Conservation (phyloP, 805 yeast genomes). For the Ogataea degrootiae region DNA sequence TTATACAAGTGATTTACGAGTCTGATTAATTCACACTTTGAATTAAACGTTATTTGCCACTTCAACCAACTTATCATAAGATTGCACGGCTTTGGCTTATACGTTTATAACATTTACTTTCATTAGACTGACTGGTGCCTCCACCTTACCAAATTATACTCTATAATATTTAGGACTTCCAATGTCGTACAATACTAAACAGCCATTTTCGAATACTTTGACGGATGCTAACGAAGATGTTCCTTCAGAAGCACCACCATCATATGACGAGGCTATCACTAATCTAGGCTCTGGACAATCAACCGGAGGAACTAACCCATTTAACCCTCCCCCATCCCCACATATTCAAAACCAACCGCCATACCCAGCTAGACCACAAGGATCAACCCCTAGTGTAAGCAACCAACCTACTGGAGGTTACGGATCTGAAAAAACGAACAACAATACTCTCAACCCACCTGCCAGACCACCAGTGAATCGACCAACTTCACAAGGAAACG, state of each 20-base stretch:
- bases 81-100: no score
- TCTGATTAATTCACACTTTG: no score
- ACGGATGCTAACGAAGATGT: conserved; percentile 6
- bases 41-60: no score
- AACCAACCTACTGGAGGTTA: no score
- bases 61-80: no score
- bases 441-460: conserved; percentile 8
- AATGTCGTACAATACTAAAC: neutral
- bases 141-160: no score
- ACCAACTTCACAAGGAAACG: neutral
- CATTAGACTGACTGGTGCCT: no score
- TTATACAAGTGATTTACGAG: no score
- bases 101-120: no score
- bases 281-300: conserved; percentile 26
- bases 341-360: conserved; percentile 2
- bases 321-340: conserved; percentile 18
- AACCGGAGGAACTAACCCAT: conserved; percentile 29
- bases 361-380: neutral
- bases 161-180: no score
- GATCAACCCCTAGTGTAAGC: no score
- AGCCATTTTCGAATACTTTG: neutral
- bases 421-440: neutral
- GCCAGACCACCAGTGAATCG: conserved; percentile 3
- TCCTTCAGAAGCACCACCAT: conserved; percentile 10
- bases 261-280: conserved; percentile 10